These are phyloP conservation scores for Antarctomyces pellizariae DNA, from an alignment of 495 filamentous ascomycete genomes.

Conservation along the genomic window DNA sequence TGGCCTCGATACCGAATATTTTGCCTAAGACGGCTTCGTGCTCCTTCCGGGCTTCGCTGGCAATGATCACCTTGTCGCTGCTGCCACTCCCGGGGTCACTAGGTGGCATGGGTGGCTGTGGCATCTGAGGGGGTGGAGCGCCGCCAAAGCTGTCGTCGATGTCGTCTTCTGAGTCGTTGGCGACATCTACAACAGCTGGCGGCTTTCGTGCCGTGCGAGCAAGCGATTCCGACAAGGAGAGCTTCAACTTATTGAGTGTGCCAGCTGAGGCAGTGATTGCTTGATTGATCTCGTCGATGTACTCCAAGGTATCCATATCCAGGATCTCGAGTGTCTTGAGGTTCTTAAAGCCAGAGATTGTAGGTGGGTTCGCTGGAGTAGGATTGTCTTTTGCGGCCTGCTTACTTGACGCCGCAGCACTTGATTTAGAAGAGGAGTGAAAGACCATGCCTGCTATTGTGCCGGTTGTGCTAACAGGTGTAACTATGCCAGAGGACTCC, in stretches of 20 bases:
- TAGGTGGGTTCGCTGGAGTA: constrained; percentile 22
- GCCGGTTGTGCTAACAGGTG: too few relatives aligned
- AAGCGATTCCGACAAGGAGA: constrained; percentile 31
- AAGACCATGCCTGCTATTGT: too few relatives aligned
- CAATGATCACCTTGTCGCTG: constrained; percentile 17
- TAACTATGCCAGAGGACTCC: too few relatives aligned
- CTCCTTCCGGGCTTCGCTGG: constrained; percentile 23
- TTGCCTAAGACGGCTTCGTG: constrained; percentile 30
- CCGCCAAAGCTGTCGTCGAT: constrained; percentile 16
- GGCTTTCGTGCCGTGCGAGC: constrained; percentile 28
- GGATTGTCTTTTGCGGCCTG: constrained; percentile 7
- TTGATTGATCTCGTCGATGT: constrained; percentile 25
- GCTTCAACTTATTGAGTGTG: constrained; percentile 25
- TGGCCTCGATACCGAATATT: constrained; percentile 26
- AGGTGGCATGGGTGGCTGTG: constrained; percentile 3
- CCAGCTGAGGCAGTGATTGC: constrained; percentile 27
- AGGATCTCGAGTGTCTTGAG: constrained; percentile 28
- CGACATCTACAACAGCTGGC: constrained; percentile 19
- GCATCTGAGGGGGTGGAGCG: constrained; percentile 3
- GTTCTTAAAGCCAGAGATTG: constrained; percentile 29
- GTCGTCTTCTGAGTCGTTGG: constrained; percentile 28
- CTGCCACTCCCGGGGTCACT: constrained; percentile 1
- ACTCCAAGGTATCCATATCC: constrained; percentile 31
- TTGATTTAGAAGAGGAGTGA: not conserved
- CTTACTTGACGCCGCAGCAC: not conserved